These are phyloP conservation scores for Penicillium sp. DNA, from an alignment of 2,329 filamentous ascomycete genomes.

Conservation along the genomic window DNA sequence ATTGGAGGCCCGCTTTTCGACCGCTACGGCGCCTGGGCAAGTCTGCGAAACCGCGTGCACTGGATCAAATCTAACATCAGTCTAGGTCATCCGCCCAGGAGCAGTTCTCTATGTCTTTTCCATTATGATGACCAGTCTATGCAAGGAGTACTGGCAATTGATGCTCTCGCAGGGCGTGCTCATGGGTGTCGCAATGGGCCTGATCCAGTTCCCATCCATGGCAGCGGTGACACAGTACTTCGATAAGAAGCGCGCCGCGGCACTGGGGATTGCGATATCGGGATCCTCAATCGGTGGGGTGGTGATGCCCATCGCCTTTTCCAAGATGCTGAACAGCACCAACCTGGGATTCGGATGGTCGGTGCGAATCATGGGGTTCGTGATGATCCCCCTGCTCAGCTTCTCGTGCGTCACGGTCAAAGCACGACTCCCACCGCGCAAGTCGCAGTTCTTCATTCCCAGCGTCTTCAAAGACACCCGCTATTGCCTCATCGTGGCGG, in stretches of 20 bases:
- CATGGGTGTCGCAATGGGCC: conserved; percentile 29
- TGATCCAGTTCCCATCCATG: conserved; percentile 48
- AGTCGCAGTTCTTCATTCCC: conserved; percentile 20
- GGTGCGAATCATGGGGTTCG: conserved; percentile 39
- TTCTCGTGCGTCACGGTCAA: conserved; percentile 36
- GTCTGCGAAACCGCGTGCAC: background rate
- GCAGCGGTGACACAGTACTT: conserved; percentile 51
- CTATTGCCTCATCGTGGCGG: conserved; percentile 22
- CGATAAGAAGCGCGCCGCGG: conserved; percentile 46
- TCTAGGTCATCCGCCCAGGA: conserved; percentile 11
- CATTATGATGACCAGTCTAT: conserved; percentile 62
- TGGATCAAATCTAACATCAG: background rate
- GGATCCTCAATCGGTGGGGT: conserved; percentile 54
- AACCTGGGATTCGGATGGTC: conserved; percentile 47
- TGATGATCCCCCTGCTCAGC: conserved; percentile 45
- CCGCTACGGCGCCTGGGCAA: conserved; percentile 9
- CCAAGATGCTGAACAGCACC: conserved; percentile 48
- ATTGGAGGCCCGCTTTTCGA: conserved; percentile 11
- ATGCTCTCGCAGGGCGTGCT: conserved; percentile 33
- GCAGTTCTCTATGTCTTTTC: conserved; percentile 48
- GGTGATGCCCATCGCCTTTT: conserved; percentile 49
- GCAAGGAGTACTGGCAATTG: conserved; percentile 53
- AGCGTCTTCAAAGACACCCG: conserved; percentile 22
- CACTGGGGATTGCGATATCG: conserved; percentile 47
- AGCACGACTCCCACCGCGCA: conserved; percentile 24